phyloP scores from a whole-genome alignment of 2,329 filamentous ascomycete genomes.

The Bertia moriformis region DNA sequence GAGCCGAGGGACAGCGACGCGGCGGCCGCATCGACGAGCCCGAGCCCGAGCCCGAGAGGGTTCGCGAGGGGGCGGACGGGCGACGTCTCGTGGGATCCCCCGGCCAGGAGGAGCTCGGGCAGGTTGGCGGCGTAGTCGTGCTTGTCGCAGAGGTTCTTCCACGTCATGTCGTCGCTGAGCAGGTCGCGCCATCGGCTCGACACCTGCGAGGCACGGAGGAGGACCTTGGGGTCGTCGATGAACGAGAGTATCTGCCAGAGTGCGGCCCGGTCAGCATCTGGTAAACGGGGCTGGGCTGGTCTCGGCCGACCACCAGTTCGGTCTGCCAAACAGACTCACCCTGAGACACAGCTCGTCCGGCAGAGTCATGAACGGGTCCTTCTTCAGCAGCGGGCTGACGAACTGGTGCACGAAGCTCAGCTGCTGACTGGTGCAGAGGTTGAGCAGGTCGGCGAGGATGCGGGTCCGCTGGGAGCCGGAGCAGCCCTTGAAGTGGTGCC shows the following conservation, averaged over 20 bases:
- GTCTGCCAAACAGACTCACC: constrained; percentile 47
- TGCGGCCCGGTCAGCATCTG: too few relatives aligned
- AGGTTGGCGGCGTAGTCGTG: constrained; percentile 64
- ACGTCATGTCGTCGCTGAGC: constrained; percentile 89
- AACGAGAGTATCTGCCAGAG: constrained; percentile 74
- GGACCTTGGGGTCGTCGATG: constrained; percentile 87
- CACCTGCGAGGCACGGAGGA: constrained; percentile 89
- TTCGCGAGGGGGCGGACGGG: not conserved
- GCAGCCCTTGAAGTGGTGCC: constrained; percentile 66
- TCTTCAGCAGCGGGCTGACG: constrained; percentile 84
- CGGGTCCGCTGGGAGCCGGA: constrained; percentile 64
- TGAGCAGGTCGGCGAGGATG: constrained; percentile 74
- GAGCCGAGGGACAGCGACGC: constrained; percentile 16
- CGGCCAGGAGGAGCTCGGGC: constrained; percentile 34
- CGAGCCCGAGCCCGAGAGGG: constrained; percentile 3
- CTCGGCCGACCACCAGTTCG: not conserved
- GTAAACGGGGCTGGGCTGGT: constrained; percentile 4
- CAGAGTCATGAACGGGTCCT: constrained; percentile 83
- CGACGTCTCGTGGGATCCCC: constrained; percentile 5
- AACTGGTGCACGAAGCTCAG: constrained; percentile 93
- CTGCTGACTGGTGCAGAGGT: constrained; percentile 87
- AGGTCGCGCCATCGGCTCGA: constrained; percentile 87
- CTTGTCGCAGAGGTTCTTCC: constrained; percentile 94
- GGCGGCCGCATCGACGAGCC: constrained; percentile 13
- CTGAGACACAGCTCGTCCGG: constrained; percentile 85